Conservation (phyloP, 768 basidiomycete species). For the Candolleomyces eurysporus region DNA sequence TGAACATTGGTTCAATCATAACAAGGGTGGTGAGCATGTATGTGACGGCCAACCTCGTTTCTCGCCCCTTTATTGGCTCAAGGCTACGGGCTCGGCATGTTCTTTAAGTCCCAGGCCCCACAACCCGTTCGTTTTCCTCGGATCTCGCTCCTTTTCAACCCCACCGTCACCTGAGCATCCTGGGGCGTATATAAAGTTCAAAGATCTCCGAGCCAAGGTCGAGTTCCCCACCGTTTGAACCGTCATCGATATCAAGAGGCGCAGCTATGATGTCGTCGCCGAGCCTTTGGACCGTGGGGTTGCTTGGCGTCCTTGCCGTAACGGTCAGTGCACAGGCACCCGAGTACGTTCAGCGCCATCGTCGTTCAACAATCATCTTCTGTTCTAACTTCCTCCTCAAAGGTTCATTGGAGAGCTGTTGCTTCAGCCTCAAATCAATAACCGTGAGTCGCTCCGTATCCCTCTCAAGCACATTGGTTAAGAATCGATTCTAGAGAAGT, state of each 20-base stretch:
- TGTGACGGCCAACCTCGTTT: neutral
- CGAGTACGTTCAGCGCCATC: constrained; percentile 2
- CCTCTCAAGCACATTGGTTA: constrained; percentile 7
- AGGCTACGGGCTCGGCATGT: neutral
- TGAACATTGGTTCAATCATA: no score
- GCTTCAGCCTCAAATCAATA: constrained; percentile 42
- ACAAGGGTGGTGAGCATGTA: neutral
- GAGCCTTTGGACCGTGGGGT: neutral
- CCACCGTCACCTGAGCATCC: no score
- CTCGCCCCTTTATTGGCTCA: neutral
- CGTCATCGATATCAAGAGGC: neutral
- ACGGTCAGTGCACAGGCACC: constrained; percentile 3
- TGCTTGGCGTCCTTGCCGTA: constrained; percentile 1
- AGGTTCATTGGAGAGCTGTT: constrained; percentile 44
- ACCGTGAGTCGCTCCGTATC: constrained; percentile 24
- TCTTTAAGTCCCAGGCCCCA: neutral
- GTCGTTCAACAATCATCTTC: neutral
- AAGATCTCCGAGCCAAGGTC: no score
- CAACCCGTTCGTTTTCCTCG: neutral
- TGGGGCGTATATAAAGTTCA: no score
- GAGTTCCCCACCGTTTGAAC: no score
- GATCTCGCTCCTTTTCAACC: neutral
- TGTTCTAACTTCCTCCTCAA: neutral
- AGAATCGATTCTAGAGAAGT: constrained; percentile 35
- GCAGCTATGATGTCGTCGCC: neutral